Evolutionary conservation across 352 stramenopile genomes (phyloP), one percentile per base, ranked within the genome.

Genomic region (Phytopythium cucurbitacearum): DNA sequence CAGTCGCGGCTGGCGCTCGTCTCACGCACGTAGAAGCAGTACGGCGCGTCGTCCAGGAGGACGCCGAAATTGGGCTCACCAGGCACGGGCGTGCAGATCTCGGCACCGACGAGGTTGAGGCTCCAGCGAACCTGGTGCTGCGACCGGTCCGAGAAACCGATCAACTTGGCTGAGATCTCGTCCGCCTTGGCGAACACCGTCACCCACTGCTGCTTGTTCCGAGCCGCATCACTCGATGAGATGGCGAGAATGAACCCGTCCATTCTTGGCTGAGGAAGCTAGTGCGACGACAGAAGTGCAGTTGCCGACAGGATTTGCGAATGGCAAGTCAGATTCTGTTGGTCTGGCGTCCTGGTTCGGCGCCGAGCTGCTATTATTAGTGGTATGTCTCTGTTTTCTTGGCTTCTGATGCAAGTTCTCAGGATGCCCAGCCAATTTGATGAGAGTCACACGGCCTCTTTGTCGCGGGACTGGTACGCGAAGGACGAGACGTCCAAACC

Each of bases 21-120:
- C 59, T 71, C 61, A 16, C 74, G 74, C 8, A 76, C 71, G 34
- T 85, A 85, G 43, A 89, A 85, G 51, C 79, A 89, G 49, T 73
- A 76, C 3, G 73, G 56, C 8, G 66, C 71, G 35, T 82, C 60
- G 40, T 82, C 74, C 4, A 85, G 53, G 13, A 74, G 66, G 33
- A 81, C 59, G 8, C 62, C 63, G 46, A 80, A 65, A 44, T 69
- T 86, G 8, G 65, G 64, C 11, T 87, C 72, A 3, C 68, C 76
- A 7, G 80, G 74, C 3, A 85, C 53, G 0, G 76, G 74, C n/a
- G 73, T 87, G 32, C 67, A 68, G 5, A 90, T 64, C 51, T 90
- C 79, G 8, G 76, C 63, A 21, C 68, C 68, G 3, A 73, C 62
- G 15, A 87, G 56, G 15, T 67, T 41, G 11, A 87, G 39, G 33